These are phyloP conservation scores for Chaetomidium leptoderma DNA, from an alignment of 495 filamentous ascomycete genomes.

Conservation along the genomic window DNA sequence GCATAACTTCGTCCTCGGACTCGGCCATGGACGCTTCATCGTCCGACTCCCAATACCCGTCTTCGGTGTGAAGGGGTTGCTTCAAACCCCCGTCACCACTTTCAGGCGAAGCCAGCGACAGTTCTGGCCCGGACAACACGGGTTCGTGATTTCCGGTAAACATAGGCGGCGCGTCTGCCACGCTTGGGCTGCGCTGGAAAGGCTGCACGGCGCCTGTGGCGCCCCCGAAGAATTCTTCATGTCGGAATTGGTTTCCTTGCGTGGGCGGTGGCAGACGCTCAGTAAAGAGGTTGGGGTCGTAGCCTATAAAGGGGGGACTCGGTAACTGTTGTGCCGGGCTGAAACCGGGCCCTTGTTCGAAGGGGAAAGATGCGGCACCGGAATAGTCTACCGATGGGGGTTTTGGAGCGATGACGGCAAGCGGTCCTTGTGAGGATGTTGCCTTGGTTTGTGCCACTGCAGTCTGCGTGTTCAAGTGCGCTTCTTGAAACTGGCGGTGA, in stretches of 20 bases:
- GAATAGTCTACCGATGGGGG: conserved; percentile 35
- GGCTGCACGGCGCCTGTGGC: not conserved
- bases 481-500: conserved; percentile 25
- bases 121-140: not conserved
- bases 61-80: conserved; percentile 22
- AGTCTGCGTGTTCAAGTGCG: conserved; percentile 22
- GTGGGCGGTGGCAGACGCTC: not conserved
- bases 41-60: conserved; percentile 52
- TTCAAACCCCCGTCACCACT: not conserved
- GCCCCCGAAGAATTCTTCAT: not conserved
- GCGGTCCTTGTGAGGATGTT: conserved; percentile 25
- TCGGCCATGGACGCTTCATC: conserved; percentile 61
- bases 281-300: not conserved
- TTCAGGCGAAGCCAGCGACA: conserved; percentile 3
- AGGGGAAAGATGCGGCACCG: conserved; percentile 17
- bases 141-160: not conserved
- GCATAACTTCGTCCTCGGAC: conserved; percentile 47
- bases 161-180: not conserved
- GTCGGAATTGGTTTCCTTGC: not conserved
- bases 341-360: conserved; percentile 7
- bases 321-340: conserved; percentile 13
- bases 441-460: conserved; percentile 23
- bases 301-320: conserved; percentile 12
- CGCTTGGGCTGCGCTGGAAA: not conserved
- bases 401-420: conserved; percentile 34